These are phyloP conservation scores for Populus tremula DNA, from an alignment of 345 rosid genomes.

Conservation along the genomic window DNA sequence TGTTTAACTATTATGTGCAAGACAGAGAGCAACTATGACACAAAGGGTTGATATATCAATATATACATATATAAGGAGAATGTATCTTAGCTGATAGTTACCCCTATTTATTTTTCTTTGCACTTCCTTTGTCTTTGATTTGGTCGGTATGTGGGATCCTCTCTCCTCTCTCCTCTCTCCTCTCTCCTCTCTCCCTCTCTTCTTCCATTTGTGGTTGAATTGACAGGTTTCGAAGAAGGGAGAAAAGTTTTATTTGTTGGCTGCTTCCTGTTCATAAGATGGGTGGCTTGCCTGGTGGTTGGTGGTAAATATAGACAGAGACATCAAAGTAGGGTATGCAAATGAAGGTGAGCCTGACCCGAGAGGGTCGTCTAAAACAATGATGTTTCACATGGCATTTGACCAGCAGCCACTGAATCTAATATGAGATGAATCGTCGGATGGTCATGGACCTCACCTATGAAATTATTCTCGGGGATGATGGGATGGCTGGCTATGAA, in stretches of 20 bases:
- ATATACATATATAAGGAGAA: slow-evolving; percentile 25
- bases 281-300: not conserved
- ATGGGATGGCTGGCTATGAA: not conserved
- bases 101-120: too few species aligned
- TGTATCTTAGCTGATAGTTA: slow-evolving; percentile 19
- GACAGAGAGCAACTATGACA: slow-evolving; percentile 26
- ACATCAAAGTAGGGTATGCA: not conserved
- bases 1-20: slow-evolving; percentile 24
- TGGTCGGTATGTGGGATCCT: not conserved
- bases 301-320: not conserved
- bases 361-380: not conserved
- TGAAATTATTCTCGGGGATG: not conserved
- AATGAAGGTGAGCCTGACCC: not conserved
- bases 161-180: not conserved
- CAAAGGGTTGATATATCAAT: slow-evolving; percentile 18
- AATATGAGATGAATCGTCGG: not conserved
- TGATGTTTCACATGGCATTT: not conserved
- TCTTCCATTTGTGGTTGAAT: not conserved
- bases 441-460: not conserved
- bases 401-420: not conserved
- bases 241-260: not conserved
- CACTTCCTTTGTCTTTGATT: not conserved
- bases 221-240: not conserved
- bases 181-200: not conserved
- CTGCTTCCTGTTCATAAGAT: not conserved